phyloP scores from a whole-genome alignment of 768 basidiomycete species.

The Dacryopinax primogenitus region DNA sequence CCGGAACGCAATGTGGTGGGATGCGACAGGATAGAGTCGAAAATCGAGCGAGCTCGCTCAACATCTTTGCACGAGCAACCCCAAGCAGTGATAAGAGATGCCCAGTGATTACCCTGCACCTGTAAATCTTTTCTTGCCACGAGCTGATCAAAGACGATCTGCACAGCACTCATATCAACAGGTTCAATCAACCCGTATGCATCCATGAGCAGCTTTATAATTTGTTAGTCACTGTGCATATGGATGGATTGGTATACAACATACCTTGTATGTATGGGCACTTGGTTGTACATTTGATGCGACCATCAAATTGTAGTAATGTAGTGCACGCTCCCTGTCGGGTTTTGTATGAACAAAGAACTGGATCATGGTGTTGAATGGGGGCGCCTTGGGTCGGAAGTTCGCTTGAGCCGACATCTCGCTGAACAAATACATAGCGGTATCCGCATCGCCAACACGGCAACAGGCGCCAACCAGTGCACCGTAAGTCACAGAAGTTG shows the following conservation, averaged over 20 bases:
- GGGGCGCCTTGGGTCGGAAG: slow-evolving; percentile 82
- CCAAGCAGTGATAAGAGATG: slow-evolving; percentile 76
- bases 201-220: slow-evolving; percentile 64
- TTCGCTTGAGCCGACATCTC: slow-evolving; percentile 66
- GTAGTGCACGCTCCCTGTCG: slow-evolving; percentile 59
- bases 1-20: slow-evolving; percentile 30
- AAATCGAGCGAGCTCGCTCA: slow-evolving; percentile 58
- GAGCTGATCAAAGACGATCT: slow-evolving; percentile 52
- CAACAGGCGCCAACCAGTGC: slow-evolving; percentile 89
- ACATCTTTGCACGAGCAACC: slow-evolving; percentile 71
- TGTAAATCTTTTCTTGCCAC: slow-evolving; percentile 35
- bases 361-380: slow-evolving; percentile 99
- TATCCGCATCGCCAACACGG: slow-evolving; percentile 72
- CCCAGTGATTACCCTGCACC: slow-evolving; percentile 57
- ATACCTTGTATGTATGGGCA: slow-evolving; percentile 86
- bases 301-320: slow-evolving; percentile 58
- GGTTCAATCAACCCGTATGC: slow-evolving; percentile 79
- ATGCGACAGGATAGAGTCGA: slow-evolving; percentile 56
- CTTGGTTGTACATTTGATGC: slow-evolving; percentile 55
- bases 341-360: slow-evolving; percentile 85
- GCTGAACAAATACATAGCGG: slow-evolving; percentile 68
- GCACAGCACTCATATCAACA: slow-evolving; percentile 57
- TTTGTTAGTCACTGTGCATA: slow-evolving; percentile 10
- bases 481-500: slow-evolving; percentile 86
- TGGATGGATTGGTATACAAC: slow-evolving; percentile 14